A percentile compares a stretch with the other conserved stretches of the same genome.
phyloP scores from a whole-genome alignment of 495 filamentous ascomycete species.

The Neurospora sp. region DNA sequence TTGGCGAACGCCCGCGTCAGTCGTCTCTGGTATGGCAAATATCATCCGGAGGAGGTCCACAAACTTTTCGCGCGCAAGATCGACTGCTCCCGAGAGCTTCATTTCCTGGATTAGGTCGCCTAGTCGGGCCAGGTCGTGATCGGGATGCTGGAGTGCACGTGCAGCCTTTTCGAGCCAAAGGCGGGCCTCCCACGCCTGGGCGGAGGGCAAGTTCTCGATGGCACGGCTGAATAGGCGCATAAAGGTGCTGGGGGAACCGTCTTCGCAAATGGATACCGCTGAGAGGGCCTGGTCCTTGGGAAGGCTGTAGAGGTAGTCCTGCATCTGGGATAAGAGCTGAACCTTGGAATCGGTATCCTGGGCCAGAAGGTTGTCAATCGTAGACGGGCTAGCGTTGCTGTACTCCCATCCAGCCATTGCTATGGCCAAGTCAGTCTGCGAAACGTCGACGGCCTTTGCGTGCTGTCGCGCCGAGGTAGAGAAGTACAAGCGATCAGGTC shows the following conservation, averaged over 20 bases:
- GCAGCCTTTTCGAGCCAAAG: constrained; percentile 17
- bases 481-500: constrained; percentile 11
- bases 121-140: constrained; percentile 1
- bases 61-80: constrained; percentile 20
- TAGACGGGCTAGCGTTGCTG: constrained; percentile 18
- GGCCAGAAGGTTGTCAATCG: constrained; percentile 4
- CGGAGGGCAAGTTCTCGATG: constrained; percentile 15
- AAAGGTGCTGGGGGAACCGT: constrained; percentile 8
- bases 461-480: constrained; percentile 11
- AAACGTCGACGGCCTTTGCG: neutral
- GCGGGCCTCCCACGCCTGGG: constrained; percentile 21
- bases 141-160: neutral
- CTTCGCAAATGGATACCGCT: neutral
- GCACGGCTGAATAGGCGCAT: constrained; percentile 15
- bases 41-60: constrained; percentile 25
- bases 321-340: constrained; percentile 15
- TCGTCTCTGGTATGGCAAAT: constrained; percentile 10
- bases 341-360: constrained; percentile 16
- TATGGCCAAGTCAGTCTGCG: neutral
- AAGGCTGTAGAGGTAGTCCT: constrained; percentile 8
- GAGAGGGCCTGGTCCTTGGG: neutral
- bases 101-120: constrained; percentile 17
- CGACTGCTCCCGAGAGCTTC: constrained; percentile 16
- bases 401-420: constrained; percentile 6
- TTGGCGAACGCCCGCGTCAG: neutral